Percentiles rank a stretch among this genome's conserved stretches.
These are phyloP conservation scores for Cytospora piceae DNA, from an alignment of 2,329 filamentous ascomycete genomes.

Conservation along the genomic window DNA sequence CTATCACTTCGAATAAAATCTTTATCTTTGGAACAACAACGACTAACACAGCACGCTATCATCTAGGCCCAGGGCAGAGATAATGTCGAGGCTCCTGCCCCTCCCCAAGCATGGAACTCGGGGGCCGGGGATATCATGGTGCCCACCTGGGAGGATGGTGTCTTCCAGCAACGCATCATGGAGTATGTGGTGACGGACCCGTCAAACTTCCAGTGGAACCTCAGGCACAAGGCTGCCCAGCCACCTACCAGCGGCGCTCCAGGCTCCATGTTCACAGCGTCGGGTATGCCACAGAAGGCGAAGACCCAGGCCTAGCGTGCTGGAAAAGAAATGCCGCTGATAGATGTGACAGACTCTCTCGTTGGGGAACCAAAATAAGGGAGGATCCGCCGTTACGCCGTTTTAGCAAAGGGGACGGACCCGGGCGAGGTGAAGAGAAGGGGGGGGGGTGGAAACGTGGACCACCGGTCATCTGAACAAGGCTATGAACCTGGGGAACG, in stretches of 20 bases:
- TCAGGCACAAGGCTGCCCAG: slow-evolving; percentile 39
- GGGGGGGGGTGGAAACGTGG: too few relatives aligned
- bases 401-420: too few relatives aligned
- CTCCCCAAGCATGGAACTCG: slow-evolving; percentile 36
- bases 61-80: slow-evolving; percentile 55
- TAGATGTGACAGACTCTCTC: neutral
- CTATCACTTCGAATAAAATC: neutral
- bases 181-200: slow-evolving; percentile 47
- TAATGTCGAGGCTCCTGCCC: slow-evolving; percentile 39
- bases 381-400: neutral
- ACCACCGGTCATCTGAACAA: neutral
- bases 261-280: slow-evolving; percentile 2
- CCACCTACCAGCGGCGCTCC: slow-evolving; percentile 17
- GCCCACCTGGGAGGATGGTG: slow-evolving; percentile 49
- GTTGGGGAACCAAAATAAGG: neutral
- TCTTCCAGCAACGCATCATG: slow-evolving; percentile 53
- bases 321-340: neutral
- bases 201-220: slow-evolving; percentile 44
- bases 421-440: neutral
- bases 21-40: too few relatives aligned
- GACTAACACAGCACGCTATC: neutral
- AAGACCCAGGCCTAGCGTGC: neutral
- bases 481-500: neutral
- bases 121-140: slow-evolving; percentile 48
- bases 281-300: neutral